phyloP scores from a whole-genome alignment of 306 rosid genomes.

The Sechiopsis laciniata region DNA sequence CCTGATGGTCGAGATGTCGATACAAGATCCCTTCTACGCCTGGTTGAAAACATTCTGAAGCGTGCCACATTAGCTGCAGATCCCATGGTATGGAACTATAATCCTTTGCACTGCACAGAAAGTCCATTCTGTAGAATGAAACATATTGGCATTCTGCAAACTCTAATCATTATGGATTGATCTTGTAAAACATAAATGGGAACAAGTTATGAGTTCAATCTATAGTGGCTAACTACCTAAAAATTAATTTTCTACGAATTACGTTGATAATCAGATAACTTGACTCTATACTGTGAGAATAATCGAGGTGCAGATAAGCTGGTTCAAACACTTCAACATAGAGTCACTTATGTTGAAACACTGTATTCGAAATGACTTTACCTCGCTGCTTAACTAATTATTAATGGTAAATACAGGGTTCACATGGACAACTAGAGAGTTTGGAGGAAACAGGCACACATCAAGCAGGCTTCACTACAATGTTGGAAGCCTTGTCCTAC shows the following conservation, averaged over 20 bases:
- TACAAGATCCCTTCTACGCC: constrained; percentile 41
- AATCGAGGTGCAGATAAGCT: no score
- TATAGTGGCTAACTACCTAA: no score
- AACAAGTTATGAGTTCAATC: no score
- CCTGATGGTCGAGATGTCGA: constrained; percentile 43
- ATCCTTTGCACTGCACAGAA: not conserved
- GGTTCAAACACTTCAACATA: not conserved
- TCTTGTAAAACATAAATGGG: no score
- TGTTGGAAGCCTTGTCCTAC: constrained; percentile 39
- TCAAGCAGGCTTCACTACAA: constrained; percentile 27
- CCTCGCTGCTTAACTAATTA: constrained; percentile 8
- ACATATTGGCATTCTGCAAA: not conserved
- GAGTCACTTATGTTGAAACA: not conserved
- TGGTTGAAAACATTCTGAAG: constrained; percentile 50
- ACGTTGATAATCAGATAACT: no score
- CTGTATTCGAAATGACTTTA: not conserved
- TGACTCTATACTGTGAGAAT: no score
- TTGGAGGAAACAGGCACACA: constrained; percentile 32
- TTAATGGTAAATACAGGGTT: constrained; percentile 27
- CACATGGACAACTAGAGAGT: constrained; percentile 25
- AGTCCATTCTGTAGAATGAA: not conserved
- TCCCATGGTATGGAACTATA: constrained; percentile 24
- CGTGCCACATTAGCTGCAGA: constrained; percentile 31
- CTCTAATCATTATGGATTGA: no score
- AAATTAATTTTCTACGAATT: no score